Evolutionary conservation across 306 rosid species (phyloP).

Genomic region (Vigna reflexopilosa): DNA sequence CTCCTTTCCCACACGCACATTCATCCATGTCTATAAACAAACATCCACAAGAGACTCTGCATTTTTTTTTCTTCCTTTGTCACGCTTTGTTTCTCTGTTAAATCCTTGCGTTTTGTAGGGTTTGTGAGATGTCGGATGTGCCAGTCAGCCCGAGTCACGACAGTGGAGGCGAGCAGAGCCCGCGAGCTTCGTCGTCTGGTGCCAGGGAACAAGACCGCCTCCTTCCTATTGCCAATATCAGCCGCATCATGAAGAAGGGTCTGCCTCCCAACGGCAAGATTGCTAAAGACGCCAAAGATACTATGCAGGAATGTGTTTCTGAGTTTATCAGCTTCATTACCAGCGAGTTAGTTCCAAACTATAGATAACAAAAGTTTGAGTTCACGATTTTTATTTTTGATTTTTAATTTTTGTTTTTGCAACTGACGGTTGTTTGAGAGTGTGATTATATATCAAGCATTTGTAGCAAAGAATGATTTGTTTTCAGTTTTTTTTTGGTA

Average conservation of each 20-base stretch:
- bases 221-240: conserved; percentile 90
- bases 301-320: conserved; percentile 89
- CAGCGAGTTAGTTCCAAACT: conserved; percentile 66
- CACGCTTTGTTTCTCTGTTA: neutral
- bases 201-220: conserved; percentile 80
- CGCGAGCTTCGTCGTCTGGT: conserved; percentile 48
- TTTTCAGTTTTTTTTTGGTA: neutral
- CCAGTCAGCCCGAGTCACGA: conserved; percentile 86
- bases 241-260: conserved; percentile 95
- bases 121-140: conserved; percentile 71
- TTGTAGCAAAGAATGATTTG: neutral
- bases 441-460: neutral
- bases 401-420: neutral
- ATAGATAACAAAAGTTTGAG: neutral
- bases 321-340: conserved; percentile 94
- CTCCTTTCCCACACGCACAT: neutral
- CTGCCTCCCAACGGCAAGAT: conserved; percentile 86
- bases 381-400: neutral
- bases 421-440: neutral
- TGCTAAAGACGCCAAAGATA: conserved; percentile 90
- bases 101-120: conserved; percentile 17
- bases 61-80: neutral
- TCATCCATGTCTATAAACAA: neutral
- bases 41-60: too few relatives aligned
- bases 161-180: conserved; percentile 89